Base-by-base conservation (phyloP, 192 early-diverging fungal species). In the Coemansia sp. region DNA sequence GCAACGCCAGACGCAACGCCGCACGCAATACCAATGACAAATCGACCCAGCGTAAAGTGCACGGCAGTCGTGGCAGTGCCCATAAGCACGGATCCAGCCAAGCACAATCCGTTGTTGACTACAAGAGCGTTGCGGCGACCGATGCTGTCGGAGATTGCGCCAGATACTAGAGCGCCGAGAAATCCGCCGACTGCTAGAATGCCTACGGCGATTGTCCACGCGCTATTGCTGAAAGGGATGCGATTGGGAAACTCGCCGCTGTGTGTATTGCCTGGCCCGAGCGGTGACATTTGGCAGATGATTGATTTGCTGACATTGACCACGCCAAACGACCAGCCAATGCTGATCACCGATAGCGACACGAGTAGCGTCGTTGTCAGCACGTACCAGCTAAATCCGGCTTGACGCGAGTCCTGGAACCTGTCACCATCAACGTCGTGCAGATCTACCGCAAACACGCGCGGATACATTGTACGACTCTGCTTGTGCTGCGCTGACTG, bases 1-100 rank as follows among this genome's bases (percentile, higher is more conserved):
- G 81, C 75, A 1, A 78, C 76, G 10, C 83, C 81, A 9, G 71
- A 79, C 0, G 76, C 68, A 8, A 90, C 64, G 49, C 92, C 92
- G 57, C 90, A 88, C 0, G 83, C 86, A 45, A 90, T 65, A 26
- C 92, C 92, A 35, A 83, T 69, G 37, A 90, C 57, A n/a, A 92
- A 81, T 23, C 92, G 86, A 9, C 90, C 93, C 27, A 88, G 61
- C 60, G 81, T 82, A 59, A 92, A 88, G 69, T 86, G 85, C 23
- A 82, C 68, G 9, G 83, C 68, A 0, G 83, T 83, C 1, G 82
- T 75, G 14, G 88, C 84, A 2, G 87, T 80, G 48, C 81, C 81
- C 60, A 93, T 75, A 18, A 89, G 66, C 7, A 90, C 61, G 0
- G 82, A 69, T 4, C 92, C 88, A n/a, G 90, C 50, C 0, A 92